Conservation (phyloP, 2,329 filamentous ascomycete species). For the Lasiodiplodia citricola region DNA sequence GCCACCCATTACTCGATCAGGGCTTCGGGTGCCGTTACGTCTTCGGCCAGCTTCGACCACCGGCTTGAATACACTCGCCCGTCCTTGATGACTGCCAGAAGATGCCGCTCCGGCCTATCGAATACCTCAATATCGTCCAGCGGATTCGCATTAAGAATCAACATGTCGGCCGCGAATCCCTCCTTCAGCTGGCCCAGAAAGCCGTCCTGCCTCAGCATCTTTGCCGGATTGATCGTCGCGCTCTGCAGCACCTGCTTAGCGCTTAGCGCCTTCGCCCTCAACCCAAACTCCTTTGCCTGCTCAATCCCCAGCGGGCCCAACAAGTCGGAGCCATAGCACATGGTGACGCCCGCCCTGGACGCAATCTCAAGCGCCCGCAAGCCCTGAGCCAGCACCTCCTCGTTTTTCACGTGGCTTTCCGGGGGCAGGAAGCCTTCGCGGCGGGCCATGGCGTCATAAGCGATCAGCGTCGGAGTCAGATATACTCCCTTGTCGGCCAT, state of each 20-base stretch:
- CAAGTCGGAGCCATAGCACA: slow-evolving; percentile 63
- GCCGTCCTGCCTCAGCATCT: slow-evolving; percentile 53
- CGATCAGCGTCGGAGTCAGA: slow-evolving; percentile 61
- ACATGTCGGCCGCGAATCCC: slow-evolving; percentile 59
- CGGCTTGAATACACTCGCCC: slow-evolving; percentile 52
- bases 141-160: slow-evolving; percentile 60
- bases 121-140: slow-evolving; percentile 61
- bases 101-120: slow-evolving; percentile 53
- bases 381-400: slow-evolving; percentile 55
- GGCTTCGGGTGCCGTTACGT: background rate
- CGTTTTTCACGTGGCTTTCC: slow-evolving; percentile 57
- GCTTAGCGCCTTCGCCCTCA: slow-evolving; percentile 52
- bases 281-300: slow-evolving; percentile 57
- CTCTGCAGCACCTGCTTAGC: slow-evolving; percentile 54
- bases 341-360: slow-evolving; percentile 57
- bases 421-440: slow-evolving; percentile 51
- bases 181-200: slow-evolving; percentile 57
- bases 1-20: slow-evolving; percentile 9
- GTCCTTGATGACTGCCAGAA: slow-evolving; percentile 62
- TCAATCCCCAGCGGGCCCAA: slow-evolving; percentile 56
- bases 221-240: slow-evolving; percentile 60
- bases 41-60: slow-evolving; percentile 36
- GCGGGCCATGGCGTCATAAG: slow-evolving; percentile 56
- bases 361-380: slow-evolving; percentile 56
- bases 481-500: slow-evolving; percentile 58